Conservation (phyloP, 805 yeast species). For the Teunomyces panamensis region DNA sequence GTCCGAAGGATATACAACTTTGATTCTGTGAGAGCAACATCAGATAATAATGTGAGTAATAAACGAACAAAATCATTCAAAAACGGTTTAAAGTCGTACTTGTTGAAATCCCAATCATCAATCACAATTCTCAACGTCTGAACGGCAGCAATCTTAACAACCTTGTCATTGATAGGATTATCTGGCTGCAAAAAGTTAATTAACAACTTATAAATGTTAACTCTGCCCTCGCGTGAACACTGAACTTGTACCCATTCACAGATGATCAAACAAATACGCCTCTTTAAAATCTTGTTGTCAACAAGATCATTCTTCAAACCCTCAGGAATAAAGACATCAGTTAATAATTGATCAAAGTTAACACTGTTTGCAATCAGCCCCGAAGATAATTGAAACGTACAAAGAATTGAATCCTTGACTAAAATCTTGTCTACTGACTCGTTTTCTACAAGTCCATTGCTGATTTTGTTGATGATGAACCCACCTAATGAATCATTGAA, state of each 20-base stretch:
- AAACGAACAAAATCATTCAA: conserved; percentile 49
- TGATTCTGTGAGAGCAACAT: conserved; percentile 64
- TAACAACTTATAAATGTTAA: conserved; percentile 58
- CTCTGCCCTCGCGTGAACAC: conserved; percentile 57
- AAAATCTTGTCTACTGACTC: conserved; percentile 49
- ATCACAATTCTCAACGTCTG: conserved; percentile 66
- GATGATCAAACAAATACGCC: conserved; percentile 75
- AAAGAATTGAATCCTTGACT: conserved; percentile 72
- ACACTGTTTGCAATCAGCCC: conserved; percentile 61
- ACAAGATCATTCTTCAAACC: conserved; percentile 43
- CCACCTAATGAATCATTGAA: conserved; percentile 56
- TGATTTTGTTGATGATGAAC: conserved; percentile 59
- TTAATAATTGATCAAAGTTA: conserved; percentile 64
- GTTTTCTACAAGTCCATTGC: conserved; percentile 32
- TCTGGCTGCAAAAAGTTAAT: conserved; percentile 46
- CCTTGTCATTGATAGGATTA: conserved; percentile 58
- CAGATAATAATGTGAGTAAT: conserved; percentile 49
- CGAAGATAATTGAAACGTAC: conserved; percentile 80
- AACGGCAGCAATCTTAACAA: conserved; percentile 74
- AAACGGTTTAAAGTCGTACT: conserved; percentile 64
- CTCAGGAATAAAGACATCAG: conserved; percentile 65
- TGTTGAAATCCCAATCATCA: conserved; percentile 85
- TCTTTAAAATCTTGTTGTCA: conserved; percentile 59
- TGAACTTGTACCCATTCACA: conserved; percentile 77
- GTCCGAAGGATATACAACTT: conserved; percentile 72